Conservation (phyloP, 495 filamentous ascomycete genomes). For the Niebla homalea region DNA sequence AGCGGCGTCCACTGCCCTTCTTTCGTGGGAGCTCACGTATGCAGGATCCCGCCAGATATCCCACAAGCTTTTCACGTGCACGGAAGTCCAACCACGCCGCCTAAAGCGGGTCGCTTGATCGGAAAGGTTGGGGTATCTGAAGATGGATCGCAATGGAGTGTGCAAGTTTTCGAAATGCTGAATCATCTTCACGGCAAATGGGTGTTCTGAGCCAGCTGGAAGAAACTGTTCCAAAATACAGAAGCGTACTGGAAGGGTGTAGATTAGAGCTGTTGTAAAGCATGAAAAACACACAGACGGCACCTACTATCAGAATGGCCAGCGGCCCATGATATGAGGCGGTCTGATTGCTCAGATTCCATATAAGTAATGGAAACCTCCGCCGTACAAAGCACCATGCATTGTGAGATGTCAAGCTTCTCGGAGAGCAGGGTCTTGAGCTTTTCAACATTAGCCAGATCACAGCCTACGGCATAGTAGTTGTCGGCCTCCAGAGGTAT, state of each 20-base stretch:
- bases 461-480: slow-evolving; percentile 73
- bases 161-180: slow-evolving; percentile 68
- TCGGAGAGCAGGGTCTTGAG: slow-evolving; percentile 43
- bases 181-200: slow-evolving; percentile 82
- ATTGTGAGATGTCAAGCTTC: slow-evolving; percentile 40
- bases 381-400: slow-evolving; percentile 61
- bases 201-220: slow-evolving; percentile 61
- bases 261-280: not conserved
- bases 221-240: slow-evolving; percentile 84
- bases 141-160: slow-evolving; percentile 60
- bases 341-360: slow-evolving; percentile 60
- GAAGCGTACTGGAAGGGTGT: slow-evolving; percentile 36
- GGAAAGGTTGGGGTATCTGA: slow-evolving; percentile 49
- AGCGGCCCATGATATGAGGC: slow-evolving; percentile 56
- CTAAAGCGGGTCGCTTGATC: slow-evolving; percentile 56
- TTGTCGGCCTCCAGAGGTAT: slow-evolving; percentile 47
- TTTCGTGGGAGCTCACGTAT: slow-evolving; percentile 43
- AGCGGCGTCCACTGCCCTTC: slow-evolving; percentile 44
- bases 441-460: slow-evolving; percentile 50
- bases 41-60: slow-evolving; percentile 59
- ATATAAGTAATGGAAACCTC: slow-evolving; percentile 91
- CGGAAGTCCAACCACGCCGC: slow-evolving; percentile 47
- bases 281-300: not conserved
- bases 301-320: slow-evolving; percentile 46
- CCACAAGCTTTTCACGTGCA: slow-evolving; percentile 55